These are phyloP conservation scores for Musa troglodytarum DNA, from an alignment of 176 grass and related monocot species.

Conservation along the genomic window DNA sequence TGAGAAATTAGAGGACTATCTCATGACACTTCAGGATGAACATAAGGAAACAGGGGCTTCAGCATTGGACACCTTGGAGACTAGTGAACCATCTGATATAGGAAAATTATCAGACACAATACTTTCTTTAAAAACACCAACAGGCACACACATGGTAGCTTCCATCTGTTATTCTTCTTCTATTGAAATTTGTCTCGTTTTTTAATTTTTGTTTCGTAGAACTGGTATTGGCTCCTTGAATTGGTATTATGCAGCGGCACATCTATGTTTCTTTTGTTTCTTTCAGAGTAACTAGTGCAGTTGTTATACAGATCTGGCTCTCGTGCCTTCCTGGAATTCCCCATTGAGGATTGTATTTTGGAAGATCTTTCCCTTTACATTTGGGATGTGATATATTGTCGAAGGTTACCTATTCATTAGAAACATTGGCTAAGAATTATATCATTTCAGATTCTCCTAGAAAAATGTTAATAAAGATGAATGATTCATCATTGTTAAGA, in stretches of 20 bases:
- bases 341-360: not conserved
- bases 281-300: not conserved
- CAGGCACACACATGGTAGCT: not conserved
- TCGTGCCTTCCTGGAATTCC: not conserved
- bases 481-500: not conserved
- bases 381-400: not conserved
- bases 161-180: not conserved
- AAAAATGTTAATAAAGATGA: not conserved
- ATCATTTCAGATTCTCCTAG: not conserved
- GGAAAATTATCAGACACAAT: not conserved
- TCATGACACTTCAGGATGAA: slow-evolving; percentile 72
- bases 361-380: not conserved
- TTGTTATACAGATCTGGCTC: not conserved
- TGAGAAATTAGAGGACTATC: slow-evolving; percentile 81
- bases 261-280: not conserved
- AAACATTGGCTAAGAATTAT: not conserved
- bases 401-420: not conserved
- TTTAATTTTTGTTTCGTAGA: not conserved
- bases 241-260: not conserved
- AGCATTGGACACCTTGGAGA: not conserved
- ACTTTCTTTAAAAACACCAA: not conserved
- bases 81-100: slow-evolving; percentile 4
- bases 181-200: not conserved
- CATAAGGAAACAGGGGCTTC: slow-evolving; percentile 42
- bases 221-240: not conserved